Percentiles rank a stretch among this genome's conserved stretches.
Conservation (phyloP, 2,329 filamentous ascomycete species). For the Periconia sp. region DNA sequence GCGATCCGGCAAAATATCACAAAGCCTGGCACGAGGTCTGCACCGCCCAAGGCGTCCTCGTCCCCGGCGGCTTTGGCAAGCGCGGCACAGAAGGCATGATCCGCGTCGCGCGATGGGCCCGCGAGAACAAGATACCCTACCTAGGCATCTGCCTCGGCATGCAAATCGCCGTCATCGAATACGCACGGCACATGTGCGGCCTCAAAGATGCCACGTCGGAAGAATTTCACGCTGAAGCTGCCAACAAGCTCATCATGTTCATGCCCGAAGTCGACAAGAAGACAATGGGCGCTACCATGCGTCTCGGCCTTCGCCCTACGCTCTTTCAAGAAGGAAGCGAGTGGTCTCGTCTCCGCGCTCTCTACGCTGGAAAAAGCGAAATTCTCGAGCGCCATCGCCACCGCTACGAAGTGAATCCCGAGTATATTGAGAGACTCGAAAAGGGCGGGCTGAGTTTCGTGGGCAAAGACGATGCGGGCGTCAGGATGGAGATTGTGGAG, state of each 20-base stretch:
- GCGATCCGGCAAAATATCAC: constrained; percentile 76
- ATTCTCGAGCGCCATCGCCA: constrained; percentile 80
- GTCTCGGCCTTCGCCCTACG: constrained; percentile 76
- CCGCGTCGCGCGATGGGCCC: constrained; percentile 81
- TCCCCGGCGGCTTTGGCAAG: constrained; percentile 80
- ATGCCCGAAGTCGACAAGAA: constrained; percentile 87
- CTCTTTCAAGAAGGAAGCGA: constrained; percentile 77
- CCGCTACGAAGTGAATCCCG: constrained; percentile 89
- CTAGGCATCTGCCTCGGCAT: constrained; percentile 91
- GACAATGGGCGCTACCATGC: constrained; percentile 87
- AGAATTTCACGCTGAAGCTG: constrained; percentile 64
- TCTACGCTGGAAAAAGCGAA: constrained; percentile 66
- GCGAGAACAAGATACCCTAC: constrained; percentile 80
- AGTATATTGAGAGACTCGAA: constrained; percentile 72
- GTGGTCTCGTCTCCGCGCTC: constrained; percentile 76
- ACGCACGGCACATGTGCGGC: constrained; percentile 75
- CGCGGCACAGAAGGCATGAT: constrained; percentile 93
- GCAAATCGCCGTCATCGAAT: constrained; percentile 92
- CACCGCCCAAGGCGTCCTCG: constrained; percentile 70
- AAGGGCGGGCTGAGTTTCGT: constrained; percentile 75
- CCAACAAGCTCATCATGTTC: constrained; percentile 78
- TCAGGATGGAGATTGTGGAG: constrained; percentile 84
- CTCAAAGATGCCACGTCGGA: constrained; percentile 63
- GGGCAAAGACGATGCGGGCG: constrained; percentile 78
- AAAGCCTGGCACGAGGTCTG: constrained; percentile 84